These are phyloP conservation scores for Oryza glumipatula DNA, from an alignment of 176 grass and related monocot species.

Conservation along the genomic window DNA sequence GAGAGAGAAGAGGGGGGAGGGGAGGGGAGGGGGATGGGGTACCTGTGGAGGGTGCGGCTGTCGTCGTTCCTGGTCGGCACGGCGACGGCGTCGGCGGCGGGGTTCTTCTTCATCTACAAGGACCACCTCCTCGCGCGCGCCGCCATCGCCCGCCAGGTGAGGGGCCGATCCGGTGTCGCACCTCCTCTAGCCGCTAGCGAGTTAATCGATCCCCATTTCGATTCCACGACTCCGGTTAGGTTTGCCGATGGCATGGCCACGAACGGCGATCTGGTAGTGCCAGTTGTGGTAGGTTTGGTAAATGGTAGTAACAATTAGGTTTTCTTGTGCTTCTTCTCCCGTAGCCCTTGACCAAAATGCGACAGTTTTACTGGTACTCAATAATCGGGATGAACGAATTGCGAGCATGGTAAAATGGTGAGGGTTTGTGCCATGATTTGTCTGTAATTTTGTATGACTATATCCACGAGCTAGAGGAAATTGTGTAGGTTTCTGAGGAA, in stretches of 20 bases:
- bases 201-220: background rate
- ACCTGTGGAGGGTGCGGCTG: conserved; percentile 68
- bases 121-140: conserved; percentile 70
- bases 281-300: background rate
- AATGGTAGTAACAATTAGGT: background rate
- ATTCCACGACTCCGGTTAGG: background rate
- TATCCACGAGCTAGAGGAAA: background rate
- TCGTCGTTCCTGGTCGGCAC: conserved; percentile 72
- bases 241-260: background rate
- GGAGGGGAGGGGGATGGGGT: conserved; percentile 53
- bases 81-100: conserved; percentile 52
- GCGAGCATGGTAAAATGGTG: background rate
- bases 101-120: conserved; percentile 83
- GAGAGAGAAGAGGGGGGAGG: background rate
- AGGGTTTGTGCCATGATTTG: background rate
- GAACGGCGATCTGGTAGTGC: conserved; percentile 30
- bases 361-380: background rate
- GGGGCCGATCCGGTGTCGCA: background rate
- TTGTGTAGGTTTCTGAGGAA: background rate
- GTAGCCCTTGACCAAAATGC: background rate
- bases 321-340: background rate
- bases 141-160: conserved; percentile 65
- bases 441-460: background rate
- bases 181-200: background rate
- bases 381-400: conserved; percentile 10